These are phyloP conservation scores for Podospora didyma DNA, from an alignment of 495 filamentous ascomycete genomes.

Conservation along the genomic window DNA sequence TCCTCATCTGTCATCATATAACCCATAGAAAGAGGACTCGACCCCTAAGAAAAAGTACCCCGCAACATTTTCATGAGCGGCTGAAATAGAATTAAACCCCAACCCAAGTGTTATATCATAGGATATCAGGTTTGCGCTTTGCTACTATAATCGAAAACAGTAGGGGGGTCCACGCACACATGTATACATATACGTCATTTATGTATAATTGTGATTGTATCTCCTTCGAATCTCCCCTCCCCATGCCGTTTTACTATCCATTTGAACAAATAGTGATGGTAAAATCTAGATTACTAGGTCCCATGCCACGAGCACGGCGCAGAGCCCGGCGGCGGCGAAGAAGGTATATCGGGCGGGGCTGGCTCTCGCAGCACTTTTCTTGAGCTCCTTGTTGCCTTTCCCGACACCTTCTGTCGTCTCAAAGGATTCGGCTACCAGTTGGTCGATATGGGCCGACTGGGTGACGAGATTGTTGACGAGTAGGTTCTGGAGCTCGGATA, in stretches of 20 bases:
- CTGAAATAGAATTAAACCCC: no score
- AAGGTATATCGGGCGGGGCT: slow-evolving; percentile 89
- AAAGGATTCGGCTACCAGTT: slow-evolving; percentile 80
- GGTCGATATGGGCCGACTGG: slow-evolving; percentile 82
- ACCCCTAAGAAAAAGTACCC: not conserved
- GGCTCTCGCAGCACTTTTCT: slow-evolving; percentile 71
- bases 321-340: slow-evolving; percentile 78
- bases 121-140: no score
- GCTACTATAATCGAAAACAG: no score
- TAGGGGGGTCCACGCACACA: no score
- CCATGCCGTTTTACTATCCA: no score
- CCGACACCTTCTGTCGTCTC: slow-evolving; percentile 80
- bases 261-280: not conserved
- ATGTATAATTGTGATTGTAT: no score
- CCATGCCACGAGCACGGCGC: slow-evolving; percentile 81
- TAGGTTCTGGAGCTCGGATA: slow-evolving; percentile 85
- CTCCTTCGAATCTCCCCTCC: no score
- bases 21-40: not conserved
- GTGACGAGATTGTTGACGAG: slow-evolving; percentile 78
- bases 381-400: slow-evolving; percentile 85
- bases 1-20: not conserved
- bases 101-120: no score
- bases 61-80: no score
- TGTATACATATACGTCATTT: no score
- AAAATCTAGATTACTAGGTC: slow-evolving; percentile 73